Percentiles rank a stretch among this genome's conserved stretches.
These are phyloP conservation scores for Vigna nakashimae DNA, from an alignment of 306 rosid species.

Conservation along the genomic window DNA sequence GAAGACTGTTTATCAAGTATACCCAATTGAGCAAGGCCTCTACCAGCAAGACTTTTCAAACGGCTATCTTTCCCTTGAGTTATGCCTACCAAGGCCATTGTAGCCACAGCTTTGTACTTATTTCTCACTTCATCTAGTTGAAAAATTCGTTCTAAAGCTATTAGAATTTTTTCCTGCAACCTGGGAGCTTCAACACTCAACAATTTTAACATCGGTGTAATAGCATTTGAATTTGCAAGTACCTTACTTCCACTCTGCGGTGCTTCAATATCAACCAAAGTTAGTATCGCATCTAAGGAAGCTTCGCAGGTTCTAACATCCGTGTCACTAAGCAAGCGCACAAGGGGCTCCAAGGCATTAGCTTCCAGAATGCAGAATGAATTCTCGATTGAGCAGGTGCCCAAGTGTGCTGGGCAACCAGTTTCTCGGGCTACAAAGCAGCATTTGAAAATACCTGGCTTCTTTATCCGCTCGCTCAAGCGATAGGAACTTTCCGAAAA, in stretches of 20 bases:
- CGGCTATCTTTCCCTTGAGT: slow-evolving; percentile 59
- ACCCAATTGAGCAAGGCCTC: slow-evolving; percentile 63
- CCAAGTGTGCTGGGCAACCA: slow-evolving; percentile 63
- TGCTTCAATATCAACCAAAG: slow-evolving; percentile 55
- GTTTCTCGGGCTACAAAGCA: slow-evolving; percentile 49
- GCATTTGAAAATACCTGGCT: slow-evolving; percentile 40
- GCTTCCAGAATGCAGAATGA: slow-evolving; percentile 70
- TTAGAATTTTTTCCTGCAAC: slow-evolving; percentile 59
- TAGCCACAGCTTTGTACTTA: slow-evolving; percentile 52
- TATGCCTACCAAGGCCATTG: slow-evolving; percentile 61
- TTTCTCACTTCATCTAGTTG: slow-evolving; percentile 52
- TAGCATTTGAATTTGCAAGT: slow-evolving; percentile 60
- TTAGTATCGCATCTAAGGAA: slow-evolving; percentile 63
- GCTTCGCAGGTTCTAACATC: slow-evolving; percentile 62
- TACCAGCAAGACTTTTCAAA: slow-evolving; percentile 68
- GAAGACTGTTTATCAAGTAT: slow-evolving; percentile 64
- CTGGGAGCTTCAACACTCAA: slow-evolving; percentile 43
- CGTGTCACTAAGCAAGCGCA: slow-evolving; percentile 60
- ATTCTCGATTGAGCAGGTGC: slow-evolving; percentile 61
- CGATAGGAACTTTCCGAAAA: slow-evolving; percentile 63
- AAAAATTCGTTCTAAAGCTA: slow-evolving; percentile 60
- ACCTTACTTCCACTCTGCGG: slow-evolving; percentile 58
- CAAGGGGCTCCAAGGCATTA: slow-evolving; percentile 67
- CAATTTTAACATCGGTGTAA: slow-evolving; percentile 51
- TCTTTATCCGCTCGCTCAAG: slow-evolving; percentile 64